Evolutionary conservation across 1,284 basidiomycete species (phyloP).

Genomic region (Ganoderma lucidum): DNA sequence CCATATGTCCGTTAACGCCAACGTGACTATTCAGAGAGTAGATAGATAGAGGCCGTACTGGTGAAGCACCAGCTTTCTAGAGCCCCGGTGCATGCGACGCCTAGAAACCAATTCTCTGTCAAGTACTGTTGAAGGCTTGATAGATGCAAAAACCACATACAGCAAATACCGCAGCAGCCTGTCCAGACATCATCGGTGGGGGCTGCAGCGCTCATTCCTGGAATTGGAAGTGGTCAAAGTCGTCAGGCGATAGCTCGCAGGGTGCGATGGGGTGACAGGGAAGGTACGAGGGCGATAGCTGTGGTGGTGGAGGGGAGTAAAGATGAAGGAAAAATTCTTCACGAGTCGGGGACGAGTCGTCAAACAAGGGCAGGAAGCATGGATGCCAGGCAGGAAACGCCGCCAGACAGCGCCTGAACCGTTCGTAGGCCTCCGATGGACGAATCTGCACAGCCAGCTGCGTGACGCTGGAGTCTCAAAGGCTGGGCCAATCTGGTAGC

Average conservation of each 20-base stretch:
- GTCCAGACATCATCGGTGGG: not conserved
- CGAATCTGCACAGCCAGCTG: not conserved
- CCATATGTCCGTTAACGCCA: not conserved
- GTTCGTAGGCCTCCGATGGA: too few species aligned
- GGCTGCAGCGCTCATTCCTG: not conserved
- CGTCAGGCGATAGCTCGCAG: not conserved
- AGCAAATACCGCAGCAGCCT: not conserved
- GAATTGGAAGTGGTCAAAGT: not conserved
- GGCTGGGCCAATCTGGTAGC: too few species aligned
- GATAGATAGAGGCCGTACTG: constrained; percentile 12
- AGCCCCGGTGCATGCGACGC: constrained; percentile 22
- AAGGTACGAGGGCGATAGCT: not conserved
- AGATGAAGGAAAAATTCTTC: not conserved
- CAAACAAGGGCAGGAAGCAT: not conserved
- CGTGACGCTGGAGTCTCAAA: too few species aligned
- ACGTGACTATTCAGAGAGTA: not conserved
- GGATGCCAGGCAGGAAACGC: not conserved
- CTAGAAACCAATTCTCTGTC: constrained; percentile 10
- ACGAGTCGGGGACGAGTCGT: not conserved
- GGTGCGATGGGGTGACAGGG: not conserved
- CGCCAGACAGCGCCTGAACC: too few species aligned
- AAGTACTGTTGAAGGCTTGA: not conserved
- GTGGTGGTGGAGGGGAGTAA: not conserved
- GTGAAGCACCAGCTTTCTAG: constrained; percentile 24
- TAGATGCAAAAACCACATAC: not conserved